Percentiles rank a stretch among this genome's conserved stretches.
Conservation (phyloP, 495 filamentous ascomycete genomes). For the Trichoderma asperelloides region DNA sequence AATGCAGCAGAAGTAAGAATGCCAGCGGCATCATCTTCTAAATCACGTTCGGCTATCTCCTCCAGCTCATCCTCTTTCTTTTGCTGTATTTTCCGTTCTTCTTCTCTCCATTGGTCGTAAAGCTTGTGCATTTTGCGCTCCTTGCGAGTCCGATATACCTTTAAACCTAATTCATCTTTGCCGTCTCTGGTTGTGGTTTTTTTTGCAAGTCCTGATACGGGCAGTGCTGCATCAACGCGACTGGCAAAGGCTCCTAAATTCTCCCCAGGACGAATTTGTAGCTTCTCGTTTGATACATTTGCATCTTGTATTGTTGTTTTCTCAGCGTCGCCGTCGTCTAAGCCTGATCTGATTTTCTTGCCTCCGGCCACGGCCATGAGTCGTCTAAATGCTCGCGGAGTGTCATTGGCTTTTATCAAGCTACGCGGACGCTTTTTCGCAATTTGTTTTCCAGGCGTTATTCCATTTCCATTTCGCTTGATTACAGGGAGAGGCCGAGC, state of each 20-base stretch:
- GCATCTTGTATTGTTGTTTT: not conserved
- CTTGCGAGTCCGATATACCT: conserved; percentile 58
- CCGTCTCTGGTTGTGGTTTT: conserved; percentile 33
- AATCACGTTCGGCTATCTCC: conserved; percentile 55
- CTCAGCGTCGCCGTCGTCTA: conserved; percentile 53
- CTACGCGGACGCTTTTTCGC: conserved; percentile 30
- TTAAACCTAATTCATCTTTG: conserved; percentile 45
- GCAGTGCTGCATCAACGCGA: conserved; percentile 79
- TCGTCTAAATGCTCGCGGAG: conserved; percentile 74
- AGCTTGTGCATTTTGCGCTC: conserved; percentile 75
- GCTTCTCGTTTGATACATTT: conserved; percentile 26
- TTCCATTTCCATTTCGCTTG: conserved; percentile 19
- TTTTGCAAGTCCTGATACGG: conserved; percentile 54
- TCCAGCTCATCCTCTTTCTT: conserved; percentile 51
- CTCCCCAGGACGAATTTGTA: conserved; percentile 74
- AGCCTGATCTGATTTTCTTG: conserved; percentile 48
- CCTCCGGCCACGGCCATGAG: conserved; percentile 63
- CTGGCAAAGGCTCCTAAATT: conserved; percentile 70
- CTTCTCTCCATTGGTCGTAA: conserved; percentile 72
- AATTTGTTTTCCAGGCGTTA: conserved; percentile 16
- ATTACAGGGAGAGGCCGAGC: conserved; percentile 61
- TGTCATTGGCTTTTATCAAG: conserved; percentile 57
- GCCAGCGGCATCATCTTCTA: conserved; percentile 51
- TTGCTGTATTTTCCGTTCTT: conserved; percentile 47
- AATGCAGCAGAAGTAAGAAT: conserved; percentile 23